Conservation (phyloP, 2,329 filamentous ascomycete species). For the Fusarium circinatum region DNA sequence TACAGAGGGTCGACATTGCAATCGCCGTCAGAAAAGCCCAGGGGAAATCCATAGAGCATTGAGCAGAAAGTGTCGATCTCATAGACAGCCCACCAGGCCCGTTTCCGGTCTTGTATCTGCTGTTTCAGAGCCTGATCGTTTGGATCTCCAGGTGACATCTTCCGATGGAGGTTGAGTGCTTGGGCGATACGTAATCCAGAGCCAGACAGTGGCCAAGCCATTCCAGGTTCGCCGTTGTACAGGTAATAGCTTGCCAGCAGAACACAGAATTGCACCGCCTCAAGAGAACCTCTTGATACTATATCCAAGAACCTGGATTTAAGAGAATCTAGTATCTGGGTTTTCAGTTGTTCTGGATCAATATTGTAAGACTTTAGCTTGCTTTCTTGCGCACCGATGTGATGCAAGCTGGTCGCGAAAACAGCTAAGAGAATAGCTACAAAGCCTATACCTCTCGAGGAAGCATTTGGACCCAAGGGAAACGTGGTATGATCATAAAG, state of each 20-base stretch:
- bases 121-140: conserved; percentile 41
- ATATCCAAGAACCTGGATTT: conserved; percentile 26
- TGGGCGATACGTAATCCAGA: conserved; percentile 50
- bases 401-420: conserved; percentile 24
- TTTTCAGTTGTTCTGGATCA: neutral
- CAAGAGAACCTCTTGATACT: conserved; percentile 38
- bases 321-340: neutral
- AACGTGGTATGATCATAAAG: rapidly evolving
- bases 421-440: conserved; percentile 22
- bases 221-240: conserved; percentile 48
- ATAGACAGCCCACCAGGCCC: conserved; percentile 55
- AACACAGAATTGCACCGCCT: conserved; percentile 49
- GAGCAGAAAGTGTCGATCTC: conserved; percentile 54
- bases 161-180: conserved; percentile 47
- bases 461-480: rapidly evolving
- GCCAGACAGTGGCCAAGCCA: conserved; percentile 53
- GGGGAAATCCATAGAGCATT: conserved; percentile 53
- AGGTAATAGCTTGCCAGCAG: conserved; percentile 52
- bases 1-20: rapidly evolving
- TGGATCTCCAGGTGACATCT: conserved; percentile 37
- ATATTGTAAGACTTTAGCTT: neutral
- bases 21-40: conserved; percentile 37
- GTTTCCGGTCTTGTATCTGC: conserved; percentile 45
- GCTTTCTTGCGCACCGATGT: neutral
- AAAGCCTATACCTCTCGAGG: conserved; percentile 5